Base-by-base conservation (phyloP, 129 eudicot genomes). In the Chrysanthemum seticuspe region DNA sequence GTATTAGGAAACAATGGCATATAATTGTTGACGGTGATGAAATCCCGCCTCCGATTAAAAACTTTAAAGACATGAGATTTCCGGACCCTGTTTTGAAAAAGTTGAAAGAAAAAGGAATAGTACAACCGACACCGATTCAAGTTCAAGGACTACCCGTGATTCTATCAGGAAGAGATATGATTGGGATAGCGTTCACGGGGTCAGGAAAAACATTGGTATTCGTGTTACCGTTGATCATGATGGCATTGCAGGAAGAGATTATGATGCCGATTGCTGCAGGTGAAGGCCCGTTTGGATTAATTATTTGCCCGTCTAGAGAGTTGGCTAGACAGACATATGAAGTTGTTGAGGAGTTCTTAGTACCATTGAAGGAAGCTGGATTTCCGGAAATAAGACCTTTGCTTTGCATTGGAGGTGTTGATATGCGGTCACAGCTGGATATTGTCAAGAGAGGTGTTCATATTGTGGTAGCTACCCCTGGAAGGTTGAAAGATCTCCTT, bases 391-490 rank as follows among this genome's bases (percentile, higher is more conserved):
- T 92, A 57, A 70, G 92, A 8, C 89, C 96, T 0, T 76, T 89
- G 81, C 96, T 86, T 56, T 86, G 92, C 8, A 86, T 89, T 70
- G 91, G 96, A 10, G 89, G 96, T 25, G 82, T 89, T 40, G 96
- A 89, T 78, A 89, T 84, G 91, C 68, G 85, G 62, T 74, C 86
- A 3, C 94, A 92, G 56, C 64, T 92, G 69, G 97, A 89, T 50
- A 80, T 87, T 12, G 96, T 92, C 16, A 92, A 81, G 65, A 87
- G 56, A 79, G 93, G 97, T 53, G 96, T 92, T 10, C 97, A 92
- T 69, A 89, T 89, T 18, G 97, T 92, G 3, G 96, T 92, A 79
- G 97, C 96, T 51, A 89, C 96, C 52, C 96, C 97, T 44, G 97
- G 96, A 8, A 83, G 97, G 74, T 77, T 92, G 59, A 92, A 92